Percentiles rank a stretch among this genome's conserved stretches.
These are phyloP conservation scores for Puccinia triticina DNA, from an alignment of 1,284 basidiomycete genomes.

Conservation along the genomic window DNA sequence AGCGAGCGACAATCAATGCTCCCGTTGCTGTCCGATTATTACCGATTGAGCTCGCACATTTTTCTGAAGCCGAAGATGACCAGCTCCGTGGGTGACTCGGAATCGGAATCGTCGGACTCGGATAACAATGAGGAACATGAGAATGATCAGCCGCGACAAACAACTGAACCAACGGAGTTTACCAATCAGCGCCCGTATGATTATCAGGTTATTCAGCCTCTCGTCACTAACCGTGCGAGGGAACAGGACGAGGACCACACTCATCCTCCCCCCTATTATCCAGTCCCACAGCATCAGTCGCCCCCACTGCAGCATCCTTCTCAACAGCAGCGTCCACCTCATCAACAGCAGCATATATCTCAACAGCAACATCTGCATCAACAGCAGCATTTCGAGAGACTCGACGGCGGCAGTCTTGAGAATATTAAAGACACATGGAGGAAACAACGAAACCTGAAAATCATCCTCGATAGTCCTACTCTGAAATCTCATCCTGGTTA, in stretches of 20 bases:
- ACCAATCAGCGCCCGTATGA: neutral
- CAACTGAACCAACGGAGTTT: neutral
- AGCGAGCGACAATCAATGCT: constrained; percentile 3
- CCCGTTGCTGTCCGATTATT: constrained; percentile 44
- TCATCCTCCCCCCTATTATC: neutral
- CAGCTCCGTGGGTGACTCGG: constrained; percentile 14
- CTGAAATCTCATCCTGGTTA: constrained; percentile 39
- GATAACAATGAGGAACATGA: constrained; percentile 13
- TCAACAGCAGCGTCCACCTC: neutral
- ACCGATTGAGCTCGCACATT: constrained; percentile 30
- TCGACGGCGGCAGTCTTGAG: constrained; percentile 17
- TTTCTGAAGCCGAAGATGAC: constrained; percentile 51
- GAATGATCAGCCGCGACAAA: constrained; percentile 8
- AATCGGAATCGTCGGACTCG: constrained; percentile 6
- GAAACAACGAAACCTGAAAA: constrained; percentile 38
- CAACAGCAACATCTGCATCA: neutral
- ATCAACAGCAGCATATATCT: neutral
- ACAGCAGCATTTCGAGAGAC: neutral
- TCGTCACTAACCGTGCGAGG: neutral
- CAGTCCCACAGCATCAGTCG: neutral
- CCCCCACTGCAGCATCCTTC: neutral
- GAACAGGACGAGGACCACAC: neutral
- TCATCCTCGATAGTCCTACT: constrained; percentile 40
- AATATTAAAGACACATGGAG: constrained; percentile 49
- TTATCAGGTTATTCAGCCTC: neutral